These are phyloP conservation scores for Aspergillus heteromorphus DNA, from an alignment of 495 filamentous ascomycete species.

Conservation along the genomic window DNA sequence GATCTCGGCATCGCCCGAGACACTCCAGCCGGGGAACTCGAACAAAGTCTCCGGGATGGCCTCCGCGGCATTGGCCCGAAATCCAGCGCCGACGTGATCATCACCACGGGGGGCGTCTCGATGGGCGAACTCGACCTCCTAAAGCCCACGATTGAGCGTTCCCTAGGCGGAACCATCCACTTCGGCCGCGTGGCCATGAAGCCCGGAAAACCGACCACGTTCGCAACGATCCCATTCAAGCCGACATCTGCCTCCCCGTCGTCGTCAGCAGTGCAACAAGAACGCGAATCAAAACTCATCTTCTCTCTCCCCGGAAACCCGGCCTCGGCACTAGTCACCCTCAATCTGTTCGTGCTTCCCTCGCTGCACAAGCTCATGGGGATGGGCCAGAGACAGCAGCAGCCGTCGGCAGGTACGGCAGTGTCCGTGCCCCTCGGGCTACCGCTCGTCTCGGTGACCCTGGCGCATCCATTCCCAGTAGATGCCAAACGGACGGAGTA, in stretches of 20 bases:
- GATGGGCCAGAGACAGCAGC: slow-evolving; percentile 33
- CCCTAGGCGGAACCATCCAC: slow-evolving; percentile 87
- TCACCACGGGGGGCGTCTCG: slow-evolving; percentile 92
- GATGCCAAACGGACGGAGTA: slow-evolving; percentile 81
- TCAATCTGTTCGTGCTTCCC: slow-evolving; percentile 90
- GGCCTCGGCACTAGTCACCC: slow-evolving; percentile 84
- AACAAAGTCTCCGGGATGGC: slow-evolving; percentile 66
- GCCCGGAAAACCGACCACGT: slow-evolving; percentile 95
- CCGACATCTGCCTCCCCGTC: slow-evolving; percentile 22
- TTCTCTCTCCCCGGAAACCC: slow-evolving; percentile 96
- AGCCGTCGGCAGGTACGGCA: slow-evolving; percentile 28
- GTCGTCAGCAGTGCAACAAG: slow-evolving; percentile 36
- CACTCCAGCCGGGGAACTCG: slow-evolving; percentile 63
- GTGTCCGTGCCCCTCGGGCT: slow-evolving; percentile 52
- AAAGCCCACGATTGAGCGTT: slow-evolving; percentile 92
- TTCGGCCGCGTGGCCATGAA: slow-evolving; percentile 98
- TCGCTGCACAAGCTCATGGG: slow-evolving; percentile 66
- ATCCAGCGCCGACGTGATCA: slow-evolving; percentile 63
- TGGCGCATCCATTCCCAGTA: slow-evolving; percentile 65
- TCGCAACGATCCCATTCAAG: slow-evolving; percentile 75
- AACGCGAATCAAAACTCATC: slow-evolving; percentile 60
- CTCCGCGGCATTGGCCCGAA: slow-evolving; percentile 48
- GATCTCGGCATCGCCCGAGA: slow-evolving; percentile 88
- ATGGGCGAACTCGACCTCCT: slow-evolving; percentile 98
- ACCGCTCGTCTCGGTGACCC: slow-evolving; percentile 61